Evolutionary conservation across 2,329 filamentous ascomycete species (phyloP), one percentile per base, ranked within the genome.

Genomic region (Fusarium sublunatum): DNA sequence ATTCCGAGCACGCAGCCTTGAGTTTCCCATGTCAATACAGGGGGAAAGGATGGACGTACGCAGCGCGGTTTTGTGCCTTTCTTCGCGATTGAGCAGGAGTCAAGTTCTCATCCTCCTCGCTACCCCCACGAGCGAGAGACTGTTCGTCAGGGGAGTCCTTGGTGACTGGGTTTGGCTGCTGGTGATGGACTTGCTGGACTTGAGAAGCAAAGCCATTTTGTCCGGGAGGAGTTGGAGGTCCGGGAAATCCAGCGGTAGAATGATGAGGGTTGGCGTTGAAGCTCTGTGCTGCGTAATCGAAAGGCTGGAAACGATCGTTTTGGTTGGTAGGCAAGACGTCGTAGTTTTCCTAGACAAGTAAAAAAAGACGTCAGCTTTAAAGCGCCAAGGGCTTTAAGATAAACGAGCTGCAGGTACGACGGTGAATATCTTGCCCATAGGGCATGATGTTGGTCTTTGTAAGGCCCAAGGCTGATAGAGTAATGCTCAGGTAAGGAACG

Each of bases 11-110:
- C 12, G 24, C 12, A 24, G 36, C 11, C 19, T 24, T 12, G 12
- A 22, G 15, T 22, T 22, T 19, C 15, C 7, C 24, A 13, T 19
- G n/a, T 41, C 29, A 11, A 13, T 28, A 28, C 28, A n/a, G 13
- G 32, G 32, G n/a, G 24, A 2, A 34, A 28, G 45, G 46, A 8
- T 13, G 42, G 11, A 85, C 85, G 65, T 79, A 87, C 85, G 85
- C 85, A 66, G 84, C 84, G 67, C 85, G 79, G 63, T 87, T 87
- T 73, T 87, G 85, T 40, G 84, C 85, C 71, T 87, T 87, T 59
- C 85, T 80, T 68, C 83, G 79, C 10, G 82, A 84, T 70, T 87
- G 84, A 6, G 84, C 83, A 1, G 84, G 85, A 22, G 83, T 86
- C 70, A 86, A 52, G 46, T 81, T 77, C 41, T 84, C 84, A 26